Percentiles rank a stretch among this genome's conserved stretches.
phyloP scores from a whole-genome alignment of 2,329 filamentous ascomycete genomes.

The Alternaria gansuensis region DNA sequence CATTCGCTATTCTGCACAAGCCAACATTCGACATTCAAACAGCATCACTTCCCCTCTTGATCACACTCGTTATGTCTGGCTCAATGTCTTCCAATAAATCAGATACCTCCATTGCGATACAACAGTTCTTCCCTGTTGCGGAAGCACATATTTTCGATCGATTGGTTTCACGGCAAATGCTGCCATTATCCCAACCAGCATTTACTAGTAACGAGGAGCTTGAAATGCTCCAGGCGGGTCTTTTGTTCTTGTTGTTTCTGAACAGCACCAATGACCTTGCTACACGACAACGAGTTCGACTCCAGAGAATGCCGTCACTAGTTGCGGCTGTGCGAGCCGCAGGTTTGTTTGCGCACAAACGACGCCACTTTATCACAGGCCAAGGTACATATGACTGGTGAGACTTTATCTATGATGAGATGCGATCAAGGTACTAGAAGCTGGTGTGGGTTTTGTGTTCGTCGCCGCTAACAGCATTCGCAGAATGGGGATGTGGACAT shows the following conservation, averaged over 20 bases:
- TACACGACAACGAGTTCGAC: not conserved
- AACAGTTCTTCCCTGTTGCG: not conserved
- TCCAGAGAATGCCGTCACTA: not conserved
- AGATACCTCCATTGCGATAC: not conserved
- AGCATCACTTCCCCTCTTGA: not conserved
- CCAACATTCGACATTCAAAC: conserved; percentile 1
- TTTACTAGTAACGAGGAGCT: not conserved
- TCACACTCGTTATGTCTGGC: not conserved
- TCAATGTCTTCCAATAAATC: not conserved
- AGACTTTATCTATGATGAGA: not conserved
- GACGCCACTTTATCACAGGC: not conserved
- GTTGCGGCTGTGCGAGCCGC: not conserved
- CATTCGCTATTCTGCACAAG: not conserved
- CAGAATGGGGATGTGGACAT: not conserved
- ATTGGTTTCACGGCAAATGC: not conserved
- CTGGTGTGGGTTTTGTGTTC: too few relatives aligned
- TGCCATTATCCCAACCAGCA: not conserved
- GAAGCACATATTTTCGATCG: not conserved
- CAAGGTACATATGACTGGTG: not conserved
- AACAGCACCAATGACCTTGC: not conserved
- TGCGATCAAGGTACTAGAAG: not conserved
- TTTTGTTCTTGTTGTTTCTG: not conserved
- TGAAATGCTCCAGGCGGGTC: not conserved
- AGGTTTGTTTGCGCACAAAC: not conserved
- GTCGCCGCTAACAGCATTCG: not conserved